Evolutionary conservation across 305 asterid genomes (phyloP), one percentile per base, ranked within the genome.

Genomic region (Euphrasia arctica): DNA sequence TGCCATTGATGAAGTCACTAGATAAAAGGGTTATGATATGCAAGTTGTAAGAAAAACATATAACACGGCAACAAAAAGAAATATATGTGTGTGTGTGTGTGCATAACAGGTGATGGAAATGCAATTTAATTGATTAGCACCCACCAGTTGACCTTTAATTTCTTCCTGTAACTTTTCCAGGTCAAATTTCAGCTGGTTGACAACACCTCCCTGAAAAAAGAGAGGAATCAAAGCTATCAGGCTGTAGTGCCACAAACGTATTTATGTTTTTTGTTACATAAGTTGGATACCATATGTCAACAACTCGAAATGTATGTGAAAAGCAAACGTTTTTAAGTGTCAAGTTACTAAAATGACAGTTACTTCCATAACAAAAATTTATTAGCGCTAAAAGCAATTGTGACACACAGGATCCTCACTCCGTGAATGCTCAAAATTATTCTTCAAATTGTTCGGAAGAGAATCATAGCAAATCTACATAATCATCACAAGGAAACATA

Each of bases 81-180:
- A 32, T 32, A 32, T 32, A 5, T 5, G 5, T 32, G 5, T 31
- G 5, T 31, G 5, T 31, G 5, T 32, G 5, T 32, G 5, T 4
- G 41, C 45, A 69, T 68, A 10, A 47, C 28, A 54, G 36, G 47
- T 34, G 65, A 60, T 41, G 13, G 54, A 27, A 69, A 60, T 56
- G 43, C 56, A 64, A 68, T 62, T 41, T 61, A 58, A 60, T 36
- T 61, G 28, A 67, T 62, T 39, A 68, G 62, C 64, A 74, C 97
- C 76, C 58, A 94, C 99, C 95, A 88, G 70, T 49, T 79, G 88
- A 59, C 75, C 82, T 70, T 79, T 94, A 74, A 94, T 90, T 79
- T 94, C 95, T 58, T 72, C 90, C 72, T 86, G 96, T 70, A 94
- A 66, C 73, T 29, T 77, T 77, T 83, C 96, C 90, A 94, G 67